phyloP scores from a whole-genome alignment of 441 rosid genomes.

The Euphorbia corollata region DNA sequence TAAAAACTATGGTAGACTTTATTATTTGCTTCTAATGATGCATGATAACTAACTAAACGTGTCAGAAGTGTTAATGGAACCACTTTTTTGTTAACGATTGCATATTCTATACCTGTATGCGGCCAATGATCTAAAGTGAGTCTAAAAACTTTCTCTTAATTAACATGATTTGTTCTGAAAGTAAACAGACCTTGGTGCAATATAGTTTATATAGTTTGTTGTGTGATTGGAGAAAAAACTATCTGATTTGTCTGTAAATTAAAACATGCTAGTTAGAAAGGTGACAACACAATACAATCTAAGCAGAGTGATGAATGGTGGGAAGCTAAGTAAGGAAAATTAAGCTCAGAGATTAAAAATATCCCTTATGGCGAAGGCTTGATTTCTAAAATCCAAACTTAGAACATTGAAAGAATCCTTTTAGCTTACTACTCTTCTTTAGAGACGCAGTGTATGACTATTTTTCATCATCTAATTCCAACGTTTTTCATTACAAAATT shows the following conservation, averaged over 20 bases:
- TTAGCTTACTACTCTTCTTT: too few relatives aligned
- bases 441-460: too few relatives aligned
- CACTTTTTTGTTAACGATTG: neutral
- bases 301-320: slow-evolving; percentile 4
- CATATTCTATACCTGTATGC: neutral
- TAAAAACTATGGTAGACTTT: neutral
- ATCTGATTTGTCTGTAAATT: neutral
- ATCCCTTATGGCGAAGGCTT: neutral
- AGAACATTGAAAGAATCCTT: too few relatives aligned
- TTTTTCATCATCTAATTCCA: too few relatives aligned
- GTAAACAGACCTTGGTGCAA: neutral
- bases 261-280: neutral
- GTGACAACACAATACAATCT: neutral
- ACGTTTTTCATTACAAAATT: too few relatives aligned
- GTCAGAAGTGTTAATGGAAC: neutral
- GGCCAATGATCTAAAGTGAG: neutral
- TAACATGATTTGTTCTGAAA: neutral
- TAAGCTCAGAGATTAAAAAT: neutral
- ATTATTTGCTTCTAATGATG: neutral
- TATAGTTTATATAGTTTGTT: neutral
- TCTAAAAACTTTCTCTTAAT: neutral
- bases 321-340: too few relatives aligned
- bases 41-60: neutral
- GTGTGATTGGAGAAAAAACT: neutral
- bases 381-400: neutral